Percentiles rank a stretch among this genome's conserved stretches.
These are phyloP conservation scores for Mortierella sp. DNA, from an alignment of 371 early-diverging fungal genomes.

Conservation along the genomic window DNA sequence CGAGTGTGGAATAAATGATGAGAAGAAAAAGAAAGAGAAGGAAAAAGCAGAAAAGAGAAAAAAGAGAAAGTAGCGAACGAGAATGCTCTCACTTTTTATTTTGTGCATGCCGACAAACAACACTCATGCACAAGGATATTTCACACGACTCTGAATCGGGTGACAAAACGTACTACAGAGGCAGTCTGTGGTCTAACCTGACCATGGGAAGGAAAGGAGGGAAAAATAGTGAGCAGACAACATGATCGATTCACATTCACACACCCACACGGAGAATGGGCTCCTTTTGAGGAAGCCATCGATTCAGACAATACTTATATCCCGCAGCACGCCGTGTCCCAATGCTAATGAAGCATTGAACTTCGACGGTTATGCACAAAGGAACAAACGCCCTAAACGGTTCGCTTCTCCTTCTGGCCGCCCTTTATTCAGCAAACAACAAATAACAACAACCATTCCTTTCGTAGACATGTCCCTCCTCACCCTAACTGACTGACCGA, in stretches of 20 bases:
- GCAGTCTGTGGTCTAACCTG: no score
- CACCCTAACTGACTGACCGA: neutral
- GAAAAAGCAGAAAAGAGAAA: neutral
- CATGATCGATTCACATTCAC: neutral
- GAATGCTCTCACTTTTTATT: neutral
- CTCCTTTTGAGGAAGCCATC: slow-evolving; percentile 23
- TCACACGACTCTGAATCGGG: neutral
- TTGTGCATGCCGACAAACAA: neutral
- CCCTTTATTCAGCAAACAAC: no score
- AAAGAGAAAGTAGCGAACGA: no score
- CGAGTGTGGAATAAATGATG: neutral
- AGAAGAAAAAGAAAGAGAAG: neutral
- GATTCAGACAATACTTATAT: neutral
- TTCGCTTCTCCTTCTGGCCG: no score
- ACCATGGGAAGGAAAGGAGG: neutral
- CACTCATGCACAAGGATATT: no score
- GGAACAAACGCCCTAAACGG: no score
- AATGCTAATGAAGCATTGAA: no score
- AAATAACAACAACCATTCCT: neutral
- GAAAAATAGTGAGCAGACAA: neutral
- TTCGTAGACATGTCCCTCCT: neutral
- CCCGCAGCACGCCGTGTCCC: neutral
- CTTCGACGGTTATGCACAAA: no score
- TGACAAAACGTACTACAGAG: no score
- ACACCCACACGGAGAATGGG: neutral